These are phyloP conservation scores for Picochlorum sp. DNA, from an alignment of 139 green algal species.

Conservation along the genomic window DNA sequence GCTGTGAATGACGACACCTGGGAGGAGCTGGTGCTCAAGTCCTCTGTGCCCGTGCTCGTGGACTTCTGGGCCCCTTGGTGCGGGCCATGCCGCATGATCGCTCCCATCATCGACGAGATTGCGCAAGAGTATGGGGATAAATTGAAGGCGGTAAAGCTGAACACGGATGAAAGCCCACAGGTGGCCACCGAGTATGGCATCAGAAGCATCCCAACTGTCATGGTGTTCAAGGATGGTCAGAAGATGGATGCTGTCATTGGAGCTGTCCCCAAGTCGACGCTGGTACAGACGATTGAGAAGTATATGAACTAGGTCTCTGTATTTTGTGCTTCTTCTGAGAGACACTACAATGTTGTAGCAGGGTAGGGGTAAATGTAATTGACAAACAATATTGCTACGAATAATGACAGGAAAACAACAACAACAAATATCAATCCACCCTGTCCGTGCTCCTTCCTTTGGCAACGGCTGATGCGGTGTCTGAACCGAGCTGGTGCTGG, in stretches of 20 bases:
- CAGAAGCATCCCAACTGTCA: slow-evolving; percentile 91
- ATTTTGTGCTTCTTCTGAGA: slow-evolving; percentile 8
- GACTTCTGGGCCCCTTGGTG: slow-evolving; percentile 92
- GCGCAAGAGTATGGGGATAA: slow-evolving; percentile 65
- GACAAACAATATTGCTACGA: background rate
- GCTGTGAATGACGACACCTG: slow-evolving; percentile 79
- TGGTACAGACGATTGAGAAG: slow-evolving; percentile 87
- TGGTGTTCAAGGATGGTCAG: slow-evolving; percentile 92
- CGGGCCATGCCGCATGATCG: slow-evolving; percentile 92
- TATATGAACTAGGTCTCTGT: slow-evolving; percentile 49
- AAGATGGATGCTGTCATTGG: slow-evolving; percentile 98
- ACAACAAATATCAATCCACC: slow-evolving; percentile 30
- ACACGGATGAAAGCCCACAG: slow-evolving; percentile 93
- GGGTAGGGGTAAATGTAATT: background rate
- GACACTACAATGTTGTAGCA: background rate
- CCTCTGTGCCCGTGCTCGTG: slow-evolving; percentile 80
- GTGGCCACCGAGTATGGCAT: slow-evolving; percentile 95
- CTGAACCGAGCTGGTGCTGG: slow-evolving; percentile 37
- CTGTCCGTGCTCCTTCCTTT: slow-evolving; percentile 47
- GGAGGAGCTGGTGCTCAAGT: slow-evolving; percentile 77
- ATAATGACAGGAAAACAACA: background rate
- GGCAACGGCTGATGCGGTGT: background rate
- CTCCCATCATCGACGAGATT: slow-evolving; percentile 83
- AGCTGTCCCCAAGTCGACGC: slow-evolving; percentile 88
- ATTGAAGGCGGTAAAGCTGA: slow-evolving; percentile 81